Percentiles rank a stretch among this genome's conserved stretches.
Evolutionary conservation across 179 eudicot genomes (phyloP).

Genomic region (Carnegiea gigantea): DNA sequence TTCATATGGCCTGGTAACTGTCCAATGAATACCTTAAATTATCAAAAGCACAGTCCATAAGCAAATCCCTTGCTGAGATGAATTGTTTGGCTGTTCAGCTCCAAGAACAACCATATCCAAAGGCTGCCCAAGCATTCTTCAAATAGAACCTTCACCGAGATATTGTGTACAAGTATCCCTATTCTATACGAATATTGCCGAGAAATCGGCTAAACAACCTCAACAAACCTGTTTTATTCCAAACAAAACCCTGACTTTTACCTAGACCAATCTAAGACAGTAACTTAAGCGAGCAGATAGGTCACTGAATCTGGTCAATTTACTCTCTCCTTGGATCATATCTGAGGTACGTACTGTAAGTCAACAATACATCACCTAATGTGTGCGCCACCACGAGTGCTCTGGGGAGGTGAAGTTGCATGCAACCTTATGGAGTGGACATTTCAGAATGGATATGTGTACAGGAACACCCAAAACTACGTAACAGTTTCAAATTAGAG

Average conservation of each 20-base stretch:
- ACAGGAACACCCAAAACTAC: background rate
- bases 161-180: too few relatives aligned
- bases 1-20: background rate
- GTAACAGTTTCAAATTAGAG: constrained; percentile 1
- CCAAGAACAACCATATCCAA: background rate
- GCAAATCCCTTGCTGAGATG: background rate
- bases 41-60: background rate
- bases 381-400: background rate
- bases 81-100: background rate
- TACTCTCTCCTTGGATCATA: background rate
- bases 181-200: too few relatives aligned
- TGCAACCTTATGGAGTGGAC: background rate
- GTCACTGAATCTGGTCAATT: background rate
- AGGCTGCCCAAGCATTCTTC: background rate
- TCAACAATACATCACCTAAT: background rate
- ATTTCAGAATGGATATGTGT: background rate
- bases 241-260: too few relatives aligned
- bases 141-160: background rate
- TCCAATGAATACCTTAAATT: background rate
- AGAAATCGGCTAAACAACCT: too few relatives aligned
- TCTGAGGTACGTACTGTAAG: background rate
- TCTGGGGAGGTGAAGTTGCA: background rate
- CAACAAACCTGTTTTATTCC: too few relatives aligned
- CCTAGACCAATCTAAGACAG: background rate
- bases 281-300: background rate